Base-by-base conservation (phyloP, 2,329 filamentous ascomycete genomes). In the Nannizzia gypsea region DNA sequence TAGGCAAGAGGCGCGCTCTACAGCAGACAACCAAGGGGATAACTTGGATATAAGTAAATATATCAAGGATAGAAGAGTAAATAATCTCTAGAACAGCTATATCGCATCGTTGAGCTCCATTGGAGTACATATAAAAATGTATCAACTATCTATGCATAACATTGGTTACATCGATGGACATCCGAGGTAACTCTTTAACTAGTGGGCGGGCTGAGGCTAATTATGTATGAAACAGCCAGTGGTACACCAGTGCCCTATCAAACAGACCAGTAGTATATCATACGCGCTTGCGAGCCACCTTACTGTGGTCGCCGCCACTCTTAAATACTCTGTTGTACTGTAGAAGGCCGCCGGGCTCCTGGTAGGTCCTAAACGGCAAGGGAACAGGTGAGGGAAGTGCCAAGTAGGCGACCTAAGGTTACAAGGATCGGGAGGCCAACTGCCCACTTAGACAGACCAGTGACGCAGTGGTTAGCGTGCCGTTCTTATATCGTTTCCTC, bases 391-490 rank as follows among this genome's bases (percentile, higher is more conserved):
- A 36, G 31, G 3, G 31, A 8, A 36, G 9, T 36, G 31, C 31
- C 31, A 36, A 36, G 31, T 2, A 36, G 9, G 31, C 31, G 9
- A 11, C 9, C 31, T 36, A 20, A 13, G 22, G 22, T 52, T 52
- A 52, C 13, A 31, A n/a, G 4, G 4, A 11, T 13, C 48, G 6
- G 1, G 24, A 17, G 48, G 22, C 15, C 22, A n/a, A 15, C 26
- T 28, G 48, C 22, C 48, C 48, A 31, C 22, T 52, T 52, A 52
- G 48, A 24, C 26, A 52, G 48, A 52, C 48, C 48, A 52, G 48
- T 52, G 48, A 52, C 48, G 48, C 48, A 52, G 48, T 52, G 48
- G 48, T 52, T 52, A 52, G 48, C 48, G 48, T 52, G 48, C 48
- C 48, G 48, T 52, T 52, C 48, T 52, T 52, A 52, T 52, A 52